phyloP scores from a whole-genome alignment of 1,284 basidiomycete species.

The Tilletia caries region DNA sequence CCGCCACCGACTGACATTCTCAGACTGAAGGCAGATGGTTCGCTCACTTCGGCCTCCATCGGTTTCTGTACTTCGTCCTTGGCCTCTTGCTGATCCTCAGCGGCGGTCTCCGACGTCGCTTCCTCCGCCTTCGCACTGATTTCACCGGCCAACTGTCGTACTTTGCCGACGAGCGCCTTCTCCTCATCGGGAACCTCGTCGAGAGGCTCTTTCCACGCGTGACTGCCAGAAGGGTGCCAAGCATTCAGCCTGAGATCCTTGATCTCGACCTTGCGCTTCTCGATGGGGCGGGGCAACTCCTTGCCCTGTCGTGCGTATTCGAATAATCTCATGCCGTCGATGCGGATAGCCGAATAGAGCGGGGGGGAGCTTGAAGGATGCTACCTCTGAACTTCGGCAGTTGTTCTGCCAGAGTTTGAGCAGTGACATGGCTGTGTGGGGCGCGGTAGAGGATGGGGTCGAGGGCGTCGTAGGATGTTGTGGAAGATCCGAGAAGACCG shows the following conservation, averaged over 20 bases:
- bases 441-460: constrained; percentile 59
- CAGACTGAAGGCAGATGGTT: constrained; percentile 40
- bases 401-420: constrained; percentile 68
- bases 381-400: constrained; percentile 79
- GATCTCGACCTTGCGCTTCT: constrained; percentile 77
- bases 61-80: constrained; percentile 1
- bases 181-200: constrained; percentile 42
- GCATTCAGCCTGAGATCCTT: constrained; percentile 68
- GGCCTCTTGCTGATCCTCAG: constrained; percentile 1
- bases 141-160: constrained; percentile 37
- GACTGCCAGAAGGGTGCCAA: constrained; percentile 39
- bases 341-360: constrained; percentile 88
- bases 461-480: constrained; percentile 89
- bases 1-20: constrained; percentile 52
- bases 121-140: not conserved
- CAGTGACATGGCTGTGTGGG: constrained; percentile 79
- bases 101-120: constrained; percentile 1
- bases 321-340: constrained; percentile 93
- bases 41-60: constrained; percentile 14
- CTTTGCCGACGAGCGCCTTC: constrained; percentile 36
- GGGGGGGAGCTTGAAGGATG: constrained; percentile 69
- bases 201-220: constrained; percentile 39
- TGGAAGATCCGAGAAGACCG: constrained; percentile 87
- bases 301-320: constrained; percentile 90
- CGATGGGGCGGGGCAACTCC: constrained; percentile 87